Evolutionary conservation across 2,329 filamentous ascomycete genomes (phyloP).

Genomic region (Alternaria rosae): DNA sequence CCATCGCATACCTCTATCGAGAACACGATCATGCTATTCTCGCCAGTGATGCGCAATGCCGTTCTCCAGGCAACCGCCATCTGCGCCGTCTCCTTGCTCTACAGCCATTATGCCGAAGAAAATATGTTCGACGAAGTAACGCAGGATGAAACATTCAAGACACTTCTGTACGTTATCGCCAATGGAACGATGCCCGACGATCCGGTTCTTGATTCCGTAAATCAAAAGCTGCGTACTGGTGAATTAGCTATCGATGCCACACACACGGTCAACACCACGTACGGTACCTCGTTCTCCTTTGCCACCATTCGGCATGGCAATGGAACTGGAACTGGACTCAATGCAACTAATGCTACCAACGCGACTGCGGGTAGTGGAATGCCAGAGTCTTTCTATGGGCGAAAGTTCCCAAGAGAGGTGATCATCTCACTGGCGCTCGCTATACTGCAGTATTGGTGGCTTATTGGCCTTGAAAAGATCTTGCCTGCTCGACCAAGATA

Average conservation of each 20-base stretch:
- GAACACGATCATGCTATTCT: constrained; percentile 8
- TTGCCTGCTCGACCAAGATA: constrained; percentile 17
- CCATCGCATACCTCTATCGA: not conserved
- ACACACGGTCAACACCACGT: not conserved
- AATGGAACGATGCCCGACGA: not conserved
- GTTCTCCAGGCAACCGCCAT: constrained; percentile 23
- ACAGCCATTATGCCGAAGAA: constrained; percentile 9
- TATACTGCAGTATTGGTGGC: constrained; percentile 22
- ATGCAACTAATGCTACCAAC: not conserved
- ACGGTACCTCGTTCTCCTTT: not conserved
- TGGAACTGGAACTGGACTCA: not conserved
- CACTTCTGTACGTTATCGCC: not conserved
- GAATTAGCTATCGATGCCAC: not conserved
- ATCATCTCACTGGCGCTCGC: constrained; percentile 2
- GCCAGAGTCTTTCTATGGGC: constrained; percentile 13
- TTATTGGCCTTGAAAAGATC: constrained; percentile 17
- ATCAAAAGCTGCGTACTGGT: no score
- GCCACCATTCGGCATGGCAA: not conserved
- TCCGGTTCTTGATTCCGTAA: not conserved
- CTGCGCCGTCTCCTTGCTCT: constrained; percentile 4
- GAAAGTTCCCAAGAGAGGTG: constrained; percentile 8
- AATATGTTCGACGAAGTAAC: constrained; percentile 10
- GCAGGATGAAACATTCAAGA: constrained; percentile 8
- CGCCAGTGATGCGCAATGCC: constrained; percentile 17
- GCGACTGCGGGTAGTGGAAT: not conserved